A percentile compares a stretch with the other conserved stretches of the same genome.
These are phyloP conservation scores for Scheffersomyces quercinus DNA, from an alignment of 1,139 yeast species.

Conservation along the genomic window DNA sequence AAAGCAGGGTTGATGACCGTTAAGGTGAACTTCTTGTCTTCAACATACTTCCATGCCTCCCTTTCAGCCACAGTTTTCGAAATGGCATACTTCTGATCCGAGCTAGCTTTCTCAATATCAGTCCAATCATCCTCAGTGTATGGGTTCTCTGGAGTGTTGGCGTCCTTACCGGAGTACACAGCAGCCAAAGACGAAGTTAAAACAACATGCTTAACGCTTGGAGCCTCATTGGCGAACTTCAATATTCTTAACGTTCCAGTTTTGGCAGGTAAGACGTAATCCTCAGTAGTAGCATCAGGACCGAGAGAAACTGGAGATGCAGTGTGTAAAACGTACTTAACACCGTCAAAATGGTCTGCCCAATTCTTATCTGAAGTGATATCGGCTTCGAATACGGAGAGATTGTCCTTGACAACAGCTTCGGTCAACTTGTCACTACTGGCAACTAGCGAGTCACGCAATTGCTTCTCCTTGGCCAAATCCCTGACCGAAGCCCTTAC, in stretches of 20 bases:
- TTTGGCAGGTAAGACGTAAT: constrained; percentile 25
- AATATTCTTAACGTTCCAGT: constrained; percentile 31
- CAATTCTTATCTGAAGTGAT: constrained; percentile 13
- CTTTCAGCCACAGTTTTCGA: constrained; percentile 14
- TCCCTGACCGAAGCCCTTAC: constrained; percentile 10
- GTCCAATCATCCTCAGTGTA: background rate
- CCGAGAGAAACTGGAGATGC: constrained; percentile 13
- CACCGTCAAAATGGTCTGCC: constrained; percentile 14
- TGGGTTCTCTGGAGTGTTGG: too few species aligned
- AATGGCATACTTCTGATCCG: background rate
- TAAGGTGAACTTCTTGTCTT: background rate
- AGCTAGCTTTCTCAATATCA: background rate
- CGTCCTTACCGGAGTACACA: constrained; percentile 6
- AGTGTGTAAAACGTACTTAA: constrained; percentile 14
- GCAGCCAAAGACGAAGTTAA: constrained; percentile 61
- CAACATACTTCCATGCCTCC: constrained; percentile 14
- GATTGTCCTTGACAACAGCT: background rate
- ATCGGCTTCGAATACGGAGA: constrained; percentile 11
- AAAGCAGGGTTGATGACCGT: constrained; percentile 16
- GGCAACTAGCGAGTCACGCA: constrained; percentile 1
- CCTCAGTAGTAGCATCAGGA: constrained; percentile 6
- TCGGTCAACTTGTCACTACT: constrained; percentile 1
- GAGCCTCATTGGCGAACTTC: constrained; percentile 31
- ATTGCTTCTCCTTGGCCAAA: constrained; percentile 2
- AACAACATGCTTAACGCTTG: constrained; percentile 52